Evolutionary conservation across 1,284 basidiomycete genomes (phyloP).

Genomic region (Boletus albobrunnescens): DNA sequence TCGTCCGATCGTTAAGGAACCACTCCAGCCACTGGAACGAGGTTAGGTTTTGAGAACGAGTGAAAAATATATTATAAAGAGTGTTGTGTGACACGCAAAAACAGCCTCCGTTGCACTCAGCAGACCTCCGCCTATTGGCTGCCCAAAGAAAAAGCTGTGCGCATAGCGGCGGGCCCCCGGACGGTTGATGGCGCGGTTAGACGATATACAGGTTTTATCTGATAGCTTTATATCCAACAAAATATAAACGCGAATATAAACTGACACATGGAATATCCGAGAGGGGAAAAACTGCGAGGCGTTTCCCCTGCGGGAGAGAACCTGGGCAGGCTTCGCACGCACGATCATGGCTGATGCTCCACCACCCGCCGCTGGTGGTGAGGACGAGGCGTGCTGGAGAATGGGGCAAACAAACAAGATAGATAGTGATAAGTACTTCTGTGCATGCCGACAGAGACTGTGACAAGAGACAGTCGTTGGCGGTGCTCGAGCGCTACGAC

Average conservation of each 20-base stretch:
- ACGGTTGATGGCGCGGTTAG: not conserved
- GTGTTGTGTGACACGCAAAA: not conserved
- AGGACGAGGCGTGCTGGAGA: constrained; percentile 18
- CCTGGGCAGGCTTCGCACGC: constrained; percentile 25
- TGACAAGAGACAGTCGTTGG: not conserved
- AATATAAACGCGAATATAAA: constrained; percentile 7
- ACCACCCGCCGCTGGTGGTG: constrained; percentile 13
- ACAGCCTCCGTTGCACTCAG: constrained; percentile 4
- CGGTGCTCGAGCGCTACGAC: not conserved
- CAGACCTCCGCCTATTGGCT: not conserved
- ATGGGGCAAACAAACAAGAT: constrained; percentile 1
- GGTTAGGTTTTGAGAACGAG: not conserved
- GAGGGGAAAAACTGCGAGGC: constrained; percentile 13
- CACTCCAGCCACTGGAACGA: not conserved
- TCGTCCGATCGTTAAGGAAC: not conserved
- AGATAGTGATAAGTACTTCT: not conserved
- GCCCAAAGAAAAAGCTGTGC: not conserved
- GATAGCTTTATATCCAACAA: constrained; percentile 6
- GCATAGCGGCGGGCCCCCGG: no score
- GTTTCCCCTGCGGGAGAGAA: constrained; percentile 13
- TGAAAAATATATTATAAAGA: not conserved
- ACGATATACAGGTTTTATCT: constrained; percentile 10
- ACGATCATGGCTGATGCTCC: constrained; percentile 26
- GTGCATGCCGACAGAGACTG: not conserved
- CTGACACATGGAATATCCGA: constrained; percentile 7